phyloP scores from a whole-genome alignment of 345 rosid species.

The Linum tenue region DNA sequence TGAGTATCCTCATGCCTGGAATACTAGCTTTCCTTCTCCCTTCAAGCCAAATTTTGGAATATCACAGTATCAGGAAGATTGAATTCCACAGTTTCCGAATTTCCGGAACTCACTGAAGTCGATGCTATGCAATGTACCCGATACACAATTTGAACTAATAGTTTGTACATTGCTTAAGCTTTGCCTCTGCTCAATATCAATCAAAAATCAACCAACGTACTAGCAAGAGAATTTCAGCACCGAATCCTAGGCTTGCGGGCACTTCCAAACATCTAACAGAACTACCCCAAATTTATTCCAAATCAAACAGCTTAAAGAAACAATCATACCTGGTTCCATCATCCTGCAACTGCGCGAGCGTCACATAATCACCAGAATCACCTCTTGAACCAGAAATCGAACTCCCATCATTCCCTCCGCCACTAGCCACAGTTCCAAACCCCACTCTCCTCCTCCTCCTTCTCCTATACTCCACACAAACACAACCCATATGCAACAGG shows the following conservation, averaged over 20 bases:
- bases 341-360: conserved; percentile 53
- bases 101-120: neutral
- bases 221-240: neutral
- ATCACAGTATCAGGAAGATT: neutral
- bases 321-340: conserved; percentile 49
- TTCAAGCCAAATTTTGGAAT: neutral
- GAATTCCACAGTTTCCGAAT: neutral
- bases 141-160: neutral
- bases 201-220: neutral
- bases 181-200: neutral
- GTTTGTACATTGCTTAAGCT: neutral
- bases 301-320: neutral
- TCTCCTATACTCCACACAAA: conserved; percentile 43
- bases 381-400: conserved; percentile 21
- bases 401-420: conserved; percentile 30
- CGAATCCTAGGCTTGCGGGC: too few relatives aligned
- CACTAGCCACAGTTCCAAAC: conserved; percentile 14
- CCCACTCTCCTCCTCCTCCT: conserved; percentile 22
- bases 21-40: neutral
- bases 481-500: conserved; percentile 54
- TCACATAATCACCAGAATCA: conserved; percentile 28
- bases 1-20: neutral
- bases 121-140: too few relatives aligned
- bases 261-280: too few relatives aligned
- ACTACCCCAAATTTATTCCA: neutral